phyloP scores from a whole-genome alignment of 352 stramenopile species.

The Phytophthora rubi region DNA sequence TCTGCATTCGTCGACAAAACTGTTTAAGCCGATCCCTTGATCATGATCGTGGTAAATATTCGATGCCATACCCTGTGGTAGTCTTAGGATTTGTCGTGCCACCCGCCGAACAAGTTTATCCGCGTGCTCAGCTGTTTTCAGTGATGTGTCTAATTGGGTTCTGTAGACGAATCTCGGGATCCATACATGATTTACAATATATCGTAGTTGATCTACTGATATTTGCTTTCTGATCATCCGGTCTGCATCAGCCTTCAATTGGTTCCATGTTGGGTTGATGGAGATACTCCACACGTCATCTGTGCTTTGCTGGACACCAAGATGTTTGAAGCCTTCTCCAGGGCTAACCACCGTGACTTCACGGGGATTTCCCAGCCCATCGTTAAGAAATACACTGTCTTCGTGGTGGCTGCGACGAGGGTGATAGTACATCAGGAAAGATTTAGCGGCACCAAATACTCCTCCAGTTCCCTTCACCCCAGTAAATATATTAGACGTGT shows the following conservation, averaged over 20 bases:
- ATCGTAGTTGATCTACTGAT: background rate
- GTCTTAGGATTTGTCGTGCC: background rate
- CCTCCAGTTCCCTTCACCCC: background rate
- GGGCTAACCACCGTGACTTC: background rate
- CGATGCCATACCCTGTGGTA: background rate
- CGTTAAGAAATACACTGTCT: background rate
- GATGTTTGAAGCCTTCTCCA: background rate
- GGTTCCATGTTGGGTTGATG: background rate
- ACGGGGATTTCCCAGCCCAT: background rate
- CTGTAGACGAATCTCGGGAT: background rate
- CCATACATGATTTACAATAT: background rate
- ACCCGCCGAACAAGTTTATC: background rate
- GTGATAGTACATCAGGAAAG: background rate
- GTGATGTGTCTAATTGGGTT: background rate
- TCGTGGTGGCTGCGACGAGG: background rate
- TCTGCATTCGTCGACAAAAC: background rate
- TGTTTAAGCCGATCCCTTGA: background rate
- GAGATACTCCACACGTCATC: background rate
- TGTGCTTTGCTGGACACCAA: background rate
- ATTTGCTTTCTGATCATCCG: background rate
- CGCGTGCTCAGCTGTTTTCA: background rate
- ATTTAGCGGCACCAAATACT: background rate
- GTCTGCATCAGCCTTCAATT: background rate
- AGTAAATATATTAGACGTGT: background rate
- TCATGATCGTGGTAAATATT: background rate